Base-by-base conservation (phyloP, 164 flowering plant species). In the Houttuynia cordata region DNA sequence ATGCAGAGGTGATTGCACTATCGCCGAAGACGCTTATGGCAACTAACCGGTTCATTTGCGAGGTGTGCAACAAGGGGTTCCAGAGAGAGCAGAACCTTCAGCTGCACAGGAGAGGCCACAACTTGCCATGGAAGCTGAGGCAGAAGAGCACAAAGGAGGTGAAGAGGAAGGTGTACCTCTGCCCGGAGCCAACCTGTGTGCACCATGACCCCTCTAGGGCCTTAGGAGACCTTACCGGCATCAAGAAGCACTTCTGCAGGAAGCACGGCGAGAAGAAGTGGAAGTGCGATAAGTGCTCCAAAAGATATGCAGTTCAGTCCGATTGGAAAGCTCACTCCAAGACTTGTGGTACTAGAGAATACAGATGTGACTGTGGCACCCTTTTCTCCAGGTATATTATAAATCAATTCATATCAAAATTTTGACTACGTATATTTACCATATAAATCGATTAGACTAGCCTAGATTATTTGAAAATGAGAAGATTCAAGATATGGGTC, bases 311-410 rank as follows among this genome's bases (percentile, higher is more conserved):
- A 12, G 97, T 90, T 40, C 95, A 90, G 61, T 87, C 95, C 0
- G 95, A 90, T 66, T 90, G 95, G 97, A 90, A 90, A 66, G 97
- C 95, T 24, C 97, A 90, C 65, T 80, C 94, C 15, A 89, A 89
- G 68, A 86, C 91, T 24, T 89, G 94, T 55, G 94, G 94, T 20
- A 87, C 91, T 45, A 67, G 94, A 62, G 94, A 89, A 60, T 87
- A 86, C 62, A 66, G 87, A 74, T 87, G 97, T 55, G 97, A 89
- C 54, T 89, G 94, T 68, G 97, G 97, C 21, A 87, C 94, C 62
- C 87, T 87, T 56, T 90, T 90, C 86, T 90, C 97, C 55, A 83
- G 95, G 96, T 89, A 78, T 62, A 24, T 24, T 1, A n/a, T n/a
- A 14, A 51, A 25, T 53, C 13, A 7, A 19, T n/a, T n/a, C n/a